phyloP scores from a whole-genome alignment of 495 filamentous ascomycete species.

The Penicillium roqueforti region DNA sequence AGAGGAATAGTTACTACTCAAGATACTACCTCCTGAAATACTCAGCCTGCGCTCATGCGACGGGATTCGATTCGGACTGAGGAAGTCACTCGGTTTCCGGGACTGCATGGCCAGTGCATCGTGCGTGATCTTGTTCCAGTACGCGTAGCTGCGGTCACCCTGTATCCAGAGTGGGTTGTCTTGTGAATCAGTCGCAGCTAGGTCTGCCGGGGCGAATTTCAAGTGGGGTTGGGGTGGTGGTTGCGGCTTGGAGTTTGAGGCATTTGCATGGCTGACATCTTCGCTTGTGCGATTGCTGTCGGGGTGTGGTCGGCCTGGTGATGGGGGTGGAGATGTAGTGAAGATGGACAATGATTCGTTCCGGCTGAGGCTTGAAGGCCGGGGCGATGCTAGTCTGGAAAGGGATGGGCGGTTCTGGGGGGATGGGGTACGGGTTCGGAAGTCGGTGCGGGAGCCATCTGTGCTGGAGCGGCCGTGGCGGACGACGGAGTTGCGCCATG shows the following conservation, averaged over 20 bases:
- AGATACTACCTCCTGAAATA: slow-evolving; percentile 29
- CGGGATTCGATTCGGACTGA: slow-evolving; percentile 26
- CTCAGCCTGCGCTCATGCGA: slow-evolving; percentile 34
- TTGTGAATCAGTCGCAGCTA: slow-evolving; percentile 25
- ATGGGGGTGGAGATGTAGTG: slow-evolving; percentile 36
- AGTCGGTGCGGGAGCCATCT: slow-evolving; percentile 44
- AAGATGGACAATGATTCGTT: slow-evolving; percentile 31
- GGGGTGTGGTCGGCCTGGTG: slow-evolving; percentile 29
- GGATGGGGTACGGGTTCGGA: slow-evolving; percentile 50
- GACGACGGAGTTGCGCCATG: slow-evolving; percentile 78
- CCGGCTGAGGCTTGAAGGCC: slow-evolving; percentile 23
- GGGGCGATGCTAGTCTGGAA: slow-evolving; percentile 19
- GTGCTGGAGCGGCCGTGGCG: slow-evolving; percentile 50
- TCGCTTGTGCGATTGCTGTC: slow-evolving; percentile 25
- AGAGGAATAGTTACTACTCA: slow-evolving; percentile 47
- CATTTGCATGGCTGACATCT: slow-evolving; percentile 1
- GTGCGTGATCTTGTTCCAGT: slow-evolving; percentile 49
- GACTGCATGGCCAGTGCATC: slow-evolving; percentile 39
- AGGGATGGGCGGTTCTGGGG: slow-evolving; percentile 36
- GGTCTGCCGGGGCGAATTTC: slow-evolving; percentile 11
- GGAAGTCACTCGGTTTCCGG: slow-evolving; percentile 23
- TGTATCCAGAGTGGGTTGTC: slow-evolving; percentile 49
- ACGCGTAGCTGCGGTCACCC: slow-evolving; percentile 50
- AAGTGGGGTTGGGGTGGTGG: slow-evolving; percentile 6
- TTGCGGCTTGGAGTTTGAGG: neutral